Conservation (phyloP, 2,329 filamentous ascomycete species). For the Alternaria burnsii region DNA sequence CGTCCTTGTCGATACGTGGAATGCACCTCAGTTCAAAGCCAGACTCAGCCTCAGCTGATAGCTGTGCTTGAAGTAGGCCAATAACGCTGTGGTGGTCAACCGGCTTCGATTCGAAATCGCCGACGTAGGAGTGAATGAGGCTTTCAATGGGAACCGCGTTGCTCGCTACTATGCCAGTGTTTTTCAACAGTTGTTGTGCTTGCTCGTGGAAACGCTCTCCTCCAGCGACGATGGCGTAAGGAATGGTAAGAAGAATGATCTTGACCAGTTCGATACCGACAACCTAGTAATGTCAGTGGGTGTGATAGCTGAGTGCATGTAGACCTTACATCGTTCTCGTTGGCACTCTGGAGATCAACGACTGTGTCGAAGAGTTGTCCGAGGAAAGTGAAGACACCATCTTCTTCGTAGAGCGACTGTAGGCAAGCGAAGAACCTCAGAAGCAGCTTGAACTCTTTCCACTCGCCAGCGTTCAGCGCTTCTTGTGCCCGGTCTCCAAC, state of each 20-base stretch:
- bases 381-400: conserved; percentile 84
- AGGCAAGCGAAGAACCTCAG: conserved; percentile 90
- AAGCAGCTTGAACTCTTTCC: conserved; percentile 90
- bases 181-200: conserved; percentile 82
- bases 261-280: conserved; percentile 87
- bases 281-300: conserved; percentile 51
- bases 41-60: conserved; percentile 76
- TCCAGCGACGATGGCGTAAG: conserved; percentile 72
- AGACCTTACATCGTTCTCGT: conserved; percentile 83
- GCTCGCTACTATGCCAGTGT: conserved; percentile 92
- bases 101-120: conserved; percentile 68
- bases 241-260: conserved; percentile 92
- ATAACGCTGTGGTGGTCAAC: conserved; percentile 75
- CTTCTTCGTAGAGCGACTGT: conserved; percentile 79
- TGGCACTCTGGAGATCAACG: conserved; percentile 91
- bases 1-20: conserved; percentile 60
- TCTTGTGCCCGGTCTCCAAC: conserved; percentile 70
- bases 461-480: conserved; percentile 75
- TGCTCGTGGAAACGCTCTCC: conserved; percentile 64
- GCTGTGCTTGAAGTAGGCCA: conserved; percentile 82
- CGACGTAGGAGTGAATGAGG: conserved; percentile 83
- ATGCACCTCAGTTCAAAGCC: conserved; percentile 78
- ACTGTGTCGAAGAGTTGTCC: conserved; percentile 91
- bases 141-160: conserved; percentile 86
- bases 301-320: background rate